These are phyloP conservation scores for Epichloe typhina DNA, from an alignment of 2,329 filamentous ascomycete genomes.

Conservation along the genomic window DNA sequence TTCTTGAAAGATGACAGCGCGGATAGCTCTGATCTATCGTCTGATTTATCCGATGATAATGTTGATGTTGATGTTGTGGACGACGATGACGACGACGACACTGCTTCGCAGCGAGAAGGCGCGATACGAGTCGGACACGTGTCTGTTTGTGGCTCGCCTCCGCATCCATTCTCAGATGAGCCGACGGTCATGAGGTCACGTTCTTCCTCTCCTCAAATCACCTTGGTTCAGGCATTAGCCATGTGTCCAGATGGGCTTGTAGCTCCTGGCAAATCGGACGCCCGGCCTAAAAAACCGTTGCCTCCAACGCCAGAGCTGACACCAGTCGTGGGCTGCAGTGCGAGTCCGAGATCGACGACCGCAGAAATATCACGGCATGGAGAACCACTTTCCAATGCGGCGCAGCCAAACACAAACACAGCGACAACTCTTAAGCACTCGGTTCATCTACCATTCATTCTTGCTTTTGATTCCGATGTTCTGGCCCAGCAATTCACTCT, in stretches of 20 bases:
- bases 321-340: conserved; percentile 27
- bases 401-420: conserved; percentile 16
- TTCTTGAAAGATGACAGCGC: conserved; percentile 40
- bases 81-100: conserved; percentile 11
- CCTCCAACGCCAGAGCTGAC: conserved; percentile 35
- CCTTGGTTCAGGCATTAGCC: conserved; percentile 31
- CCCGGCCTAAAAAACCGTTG: conserved; percentile 11
- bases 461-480: conserved; percentile 67
- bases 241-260: conserved; percentile 5
- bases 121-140: conserved; percentile 18
- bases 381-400: conserved; percentile 24
- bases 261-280: background rate
- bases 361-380: conserved; percentile 17
- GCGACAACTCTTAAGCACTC: conserved; percentile 26
- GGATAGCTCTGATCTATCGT: background rate
- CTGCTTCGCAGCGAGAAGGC: conserved; percentile 33
- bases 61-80: too few species aligned
- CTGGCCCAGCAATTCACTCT: conserved; percentile 75
- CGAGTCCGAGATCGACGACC: conserved; percentile 8
- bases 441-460: conserved; percentile 63
- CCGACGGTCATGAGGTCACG: conserved; percentile 5
- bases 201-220: conserved; percentile 33
- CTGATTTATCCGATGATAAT: background rate
- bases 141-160: conserved; percentile 15
- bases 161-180: conserved; percentile 17